Conservation (phyloP, 345 rosid genomes). For the Combretum micranthum region DNA sequence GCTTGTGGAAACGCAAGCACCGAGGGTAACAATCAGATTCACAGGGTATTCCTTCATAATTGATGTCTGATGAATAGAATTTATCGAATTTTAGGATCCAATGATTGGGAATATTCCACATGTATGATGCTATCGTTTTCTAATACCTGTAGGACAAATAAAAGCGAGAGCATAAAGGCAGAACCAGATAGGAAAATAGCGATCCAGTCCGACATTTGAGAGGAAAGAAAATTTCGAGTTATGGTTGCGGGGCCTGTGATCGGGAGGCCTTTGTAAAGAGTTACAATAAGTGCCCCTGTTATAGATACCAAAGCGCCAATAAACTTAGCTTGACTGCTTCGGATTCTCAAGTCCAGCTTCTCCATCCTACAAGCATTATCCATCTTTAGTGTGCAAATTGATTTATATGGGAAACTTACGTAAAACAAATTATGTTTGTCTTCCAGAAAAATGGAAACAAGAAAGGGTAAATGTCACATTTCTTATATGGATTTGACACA, state of each 20-base stretch:
- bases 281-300: conserved; percentile 54
- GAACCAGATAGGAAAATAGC: conserved; percentile 44
- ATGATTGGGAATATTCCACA: background rate
- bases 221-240: conserved; percentile 11
- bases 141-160: conserved; percentile 47
- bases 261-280: conserved; percentile 53
- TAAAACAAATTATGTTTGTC: too few relatives aligned
- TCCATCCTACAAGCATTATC: conserved; percentile 45
- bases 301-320: conserved; percentile 49
- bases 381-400: background rate
- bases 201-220: conserved; percentile 36
- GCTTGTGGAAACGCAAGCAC: conserved; percentile 15
- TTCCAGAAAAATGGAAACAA: too few relatives aligned
- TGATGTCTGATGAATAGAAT: conserved; percentile 19
- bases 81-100: background rate
- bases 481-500: too few relatives aligned
- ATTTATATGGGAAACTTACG: too few relatives aligned
- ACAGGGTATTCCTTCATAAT: conserved; percentile 23
- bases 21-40: conserved; percentile 19
- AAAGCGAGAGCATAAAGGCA: conserved; percentile 32
- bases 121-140: too few relatives aligned
- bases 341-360: conserved; percentile 35
- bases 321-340: conserved; percentile 45
- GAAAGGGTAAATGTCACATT: too few relatives aligned
- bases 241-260: conserved; percentile 8